phyloP scores from a whole-genome alignment of 805 yeast genomes.

The Scheffersomyces coipomensis region DNA sequence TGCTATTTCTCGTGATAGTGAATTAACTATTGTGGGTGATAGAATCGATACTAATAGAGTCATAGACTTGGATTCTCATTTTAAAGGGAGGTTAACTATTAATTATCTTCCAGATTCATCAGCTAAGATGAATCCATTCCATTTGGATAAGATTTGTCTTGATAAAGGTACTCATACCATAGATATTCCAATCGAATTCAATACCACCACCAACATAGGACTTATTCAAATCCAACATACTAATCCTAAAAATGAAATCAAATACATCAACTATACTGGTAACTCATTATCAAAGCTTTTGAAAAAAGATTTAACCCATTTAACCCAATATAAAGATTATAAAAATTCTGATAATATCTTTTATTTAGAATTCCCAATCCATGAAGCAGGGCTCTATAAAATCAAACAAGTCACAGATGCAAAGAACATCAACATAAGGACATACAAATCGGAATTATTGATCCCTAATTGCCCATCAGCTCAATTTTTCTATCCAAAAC shows the following conservation, averaged over 20 bases:
- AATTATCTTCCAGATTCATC: conserved; percentile 90
- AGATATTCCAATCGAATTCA: conserved; percentile 65
- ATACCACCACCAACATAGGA: conserved; percentile 74
- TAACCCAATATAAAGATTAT: conserved; percentile 20
- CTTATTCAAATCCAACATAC: conserved; percentile 62
- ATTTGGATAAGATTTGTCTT: conserved; percentile 59
- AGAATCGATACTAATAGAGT: conserved; percentile 35
- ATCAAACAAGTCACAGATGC: conserved; percentile 65
- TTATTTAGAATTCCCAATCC: conserved; percentile 64
- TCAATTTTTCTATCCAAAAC: conserved; percentile 42
- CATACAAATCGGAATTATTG: conserved; percentile 58
- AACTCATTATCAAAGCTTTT: conserved; percentile 48
- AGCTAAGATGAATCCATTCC: conserved; percentile 77
- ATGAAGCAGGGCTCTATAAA: conserved; percentile 74
- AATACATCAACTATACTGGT: conserved; percentile 52
- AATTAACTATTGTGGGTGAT: conserved; percentile 53
- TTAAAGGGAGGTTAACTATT: conserved; percentile 82
- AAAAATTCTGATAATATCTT: conserved; percentile 42
- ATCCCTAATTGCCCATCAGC: conserved; percentile 81
- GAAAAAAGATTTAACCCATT: conserved; percentile 29
- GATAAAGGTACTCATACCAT: conserved; percentile 28
- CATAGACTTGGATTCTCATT: conserved; percentile 56
- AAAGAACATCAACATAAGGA: conserved; percentile 58
- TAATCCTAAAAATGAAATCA: conserved; percentile 51
- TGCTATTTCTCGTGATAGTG: conserved; percentile 37